Percentiles rank a stretch among this genome's conserved stretches.
Conservation (phyloP, 1,139 yeast species). For the Kodamaea ohmeri region DNA sequence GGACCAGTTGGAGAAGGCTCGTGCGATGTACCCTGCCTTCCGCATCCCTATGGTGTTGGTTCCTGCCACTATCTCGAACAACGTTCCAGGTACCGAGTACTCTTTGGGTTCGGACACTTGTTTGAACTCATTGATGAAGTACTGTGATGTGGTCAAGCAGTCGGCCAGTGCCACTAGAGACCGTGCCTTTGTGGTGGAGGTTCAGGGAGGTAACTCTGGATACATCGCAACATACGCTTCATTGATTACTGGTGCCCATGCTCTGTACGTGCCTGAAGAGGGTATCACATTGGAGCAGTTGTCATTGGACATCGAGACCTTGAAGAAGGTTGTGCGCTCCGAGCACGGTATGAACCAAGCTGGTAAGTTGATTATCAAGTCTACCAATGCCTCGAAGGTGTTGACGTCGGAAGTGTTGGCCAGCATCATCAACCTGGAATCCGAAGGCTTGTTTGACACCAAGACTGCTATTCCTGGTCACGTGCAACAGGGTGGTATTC, state of each 20-base stretch:
- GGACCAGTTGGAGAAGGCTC: slow-evolving; percentile 72
- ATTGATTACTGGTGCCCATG: slow-evolving; percentile 89
- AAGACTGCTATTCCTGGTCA: slow-evolving; percentile 81
- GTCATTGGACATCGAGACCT: slow-evolving; percentile 70
- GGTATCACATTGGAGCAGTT: slow-evolving; percentile 70
- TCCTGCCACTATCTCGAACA: slow-evolving; percentile 96
- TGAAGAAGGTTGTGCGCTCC: slow-evolving; percentile 63
- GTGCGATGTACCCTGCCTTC: slow-evolving; percentile 78
- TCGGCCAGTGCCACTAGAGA: slow-evolving; percentile 93
- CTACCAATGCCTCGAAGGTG: slow-evolving; percentile 67
- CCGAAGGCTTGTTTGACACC: slow-evolving; percentile 66
- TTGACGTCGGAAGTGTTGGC: slow-evolving; percentile 67
- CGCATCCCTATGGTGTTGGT: slow-evolving; percentile 90
- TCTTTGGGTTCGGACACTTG: slow-evolving; percentile 94
- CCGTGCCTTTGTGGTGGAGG: slow-evolving; percentile 93
- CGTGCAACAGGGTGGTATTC: slow-evolving; percentile 81
- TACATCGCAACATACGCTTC: slow-evolving; percentile 86
- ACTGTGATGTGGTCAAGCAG: slow-evolving; percentile 94
- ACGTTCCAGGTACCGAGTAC: slow-evolving; percentile 96
- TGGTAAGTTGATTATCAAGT: slow-evolving; percentile 69
- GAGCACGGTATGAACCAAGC: slow-evolving; percentile 82
- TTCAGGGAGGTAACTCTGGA: slow-evolving; percentile 96
- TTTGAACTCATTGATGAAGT: slow-evolving; percentile 80
- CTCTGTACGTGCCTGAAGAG: slow-evolving; percentile 90
- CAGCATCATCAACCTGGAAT: slow-evolving; percentile 63